A percentile compares a stretch with the other conserved stretches of the same genome.
phyloP scores from a whole-genome alignment of 192 early-diverging fungal species.

The Coemansia sp. region DNA sequence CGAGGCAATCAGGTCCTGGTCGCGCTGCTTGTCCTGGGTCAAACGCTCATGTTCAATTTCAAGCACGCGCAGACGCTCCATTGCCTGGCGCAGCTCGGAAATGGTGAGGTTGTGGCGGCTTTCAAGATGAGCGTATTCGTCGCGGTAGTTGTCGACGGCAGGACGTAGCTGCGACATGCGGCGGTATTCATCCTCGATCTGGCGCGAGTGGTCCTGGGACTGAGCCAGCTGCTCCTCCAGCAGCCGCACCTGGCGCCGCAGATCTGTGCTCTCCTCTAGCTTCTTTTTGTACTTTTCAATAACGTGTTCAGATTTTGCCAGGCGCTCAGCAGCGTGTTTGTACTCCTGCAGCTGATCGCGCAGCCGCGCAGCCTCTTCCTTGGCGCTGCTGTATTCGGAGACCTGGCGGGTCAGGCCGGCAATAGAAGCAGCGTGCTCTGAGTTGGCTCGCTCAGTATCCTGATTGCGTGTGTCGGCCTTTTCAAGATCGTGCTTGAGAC shows the following conservation, averaged over 20 bases:
- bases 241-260: constrained; percentile 71
- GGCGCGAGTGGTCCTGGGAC: constrained; percentile 65
- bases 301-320: constrained; percentile 89
- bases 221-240: constrained; percentile 75
- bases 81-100: constrained; percentile 67
- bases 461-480: constrained; percentile 73
- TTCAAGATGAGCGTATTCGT: constrained; percentile 76
- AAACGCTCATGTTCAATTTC: constrained; percentile 62
- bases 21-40: constrained; percentile 60
- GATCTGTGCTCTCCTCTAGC: constrained; percentile 81
- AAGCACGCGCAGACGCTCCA: constrained; percentile 66
- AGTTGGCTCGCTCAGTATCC: constrained; percentile 63
- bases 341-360: constrained; percentile 93
- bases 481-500: constrained; percentile 77
- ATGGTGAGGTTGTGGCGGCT: constrained; percentile 63
- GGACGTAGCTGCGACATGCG: constrained; percentile 75
- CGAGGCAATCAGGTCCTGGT: constrained; percentile 71
- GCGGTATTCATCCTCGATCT: constrained; percentile 85
- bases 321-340: constrained; percentile 82
- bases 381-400: constrained; percentile 58
- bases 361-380: constrained; percentile 68
- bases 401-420: constrained; percentile 65
- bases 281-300: constrained; percentile 97
- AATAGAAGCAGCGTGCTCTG: constrained; percentile 60
- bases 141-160: constrained; percentile 84